These are phyloP conservation scores for Nigrospora osmanthi DNA, from an alignment of 2,329 filamentous ascomycete species.

Conservation along the genomic window DNA sequence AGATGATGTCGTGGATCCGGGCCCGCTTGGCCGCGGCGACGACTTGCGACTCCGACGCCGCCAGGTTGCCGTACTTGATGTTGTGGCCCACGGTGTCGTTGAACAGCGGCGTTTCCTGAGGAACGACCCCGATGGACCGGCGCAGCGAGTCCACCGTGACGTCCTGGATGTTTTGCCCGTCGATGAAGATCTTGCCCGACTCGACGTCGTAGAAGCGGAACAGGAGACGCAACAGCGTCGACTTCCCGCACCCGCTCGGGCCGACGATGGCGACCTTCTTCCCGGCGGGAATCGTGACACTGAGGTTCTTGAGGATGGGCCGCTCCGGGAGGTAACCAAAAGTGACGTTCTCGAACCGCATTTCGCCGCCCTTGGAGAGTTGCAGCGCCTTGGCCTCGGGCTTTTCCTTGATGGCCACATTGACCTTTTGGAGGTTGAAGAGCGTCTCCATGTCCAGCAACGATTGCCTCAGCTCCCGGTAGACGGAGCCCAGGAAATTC, in stretches of 20 bases:
- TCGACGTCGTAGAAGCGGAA: constrained; percentile 95
- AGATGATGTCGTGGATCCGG: constrained; percentile 75
- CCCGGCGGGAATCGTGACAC: constrained; percentile 83
- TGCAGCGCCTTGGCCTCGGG: constrained; percentile 65
- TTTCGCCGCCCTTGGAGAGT: constrained; percentile 74
- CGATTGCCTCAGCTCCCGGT: constrained; percentile 89
- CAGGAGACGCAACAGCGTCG: constrained; percentile 79
- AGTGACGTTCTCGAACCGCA: constrained; percentile 87
- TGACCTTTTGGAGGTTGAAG: constrained; percentile 95
- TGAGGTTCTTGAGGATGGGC: constrained; percentile 79
- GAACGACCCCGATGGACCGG: constrained; percentile 84
- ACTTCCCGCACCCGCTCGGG: constrained; percentile 92
- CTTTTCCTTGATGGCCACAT: constrained; percentile 75
- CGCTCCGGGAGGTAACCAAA: constrained; percentile 88
- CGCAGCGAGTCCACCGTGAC: constrained; percentile 78
- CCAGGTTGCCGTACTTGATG: constrained; percentile 83
- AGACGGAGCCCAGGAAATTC: constrained; percentile 97
- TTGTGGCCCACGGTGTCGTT: constrained; percentile 96
- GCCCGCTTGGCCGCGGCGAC: constrained; percentile 72
- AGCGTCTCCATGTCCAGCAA: constrained; percentile 97
- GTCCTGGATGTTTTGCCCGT: constrained; percentile 84
- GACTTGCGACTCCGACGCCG: constrained; percentile 66
- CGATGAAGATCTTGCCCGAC: constrained; percentile 76
- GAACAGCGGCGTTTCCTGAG: constrained; percentile 94
- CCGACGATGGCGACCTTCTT: constrained; percentile 96